Conservation (phyloP, 2,329 filamentous ascomycete genomes). For the Leptographium galeiforme region DNA sequence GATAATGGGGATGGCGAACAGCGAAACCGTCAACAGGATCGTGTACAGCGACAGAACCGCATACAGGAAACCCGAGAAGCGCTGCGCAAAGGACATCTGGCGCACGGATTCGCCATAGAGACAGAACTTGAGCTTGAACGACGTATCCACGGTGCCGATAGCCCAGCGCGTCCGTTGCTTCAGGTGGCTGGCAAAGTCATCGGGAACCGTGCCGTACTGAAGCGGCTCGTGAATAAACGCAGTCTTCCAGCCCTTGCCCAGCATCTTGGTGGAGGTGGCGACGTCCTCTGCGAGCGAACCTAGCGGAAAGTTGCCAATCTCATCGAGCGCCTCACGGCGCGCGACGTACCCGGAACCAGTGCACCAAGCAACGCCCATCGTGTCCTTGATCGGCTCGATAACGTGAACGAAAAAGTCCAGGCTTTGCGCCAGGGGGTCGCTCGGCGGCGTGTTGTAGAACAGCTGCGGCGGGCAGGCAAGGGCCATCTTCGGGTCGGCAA, state of each 20-base stretch:
- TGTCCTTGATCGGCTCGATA: constrained; percentile 33
- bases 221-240: constrained; percentile 44
- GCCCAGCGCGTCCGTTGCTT: constrained; percentile 43
- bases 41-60: constrained; percentile 41
- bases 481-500: constrained; percentile 40
- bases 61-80: constrained; percentile 44
- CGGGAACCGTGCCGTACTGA: constrained; percentile 45
- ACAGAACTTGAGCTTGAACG: constrained; percentile 45
- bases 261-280: constrained; percentile 41
- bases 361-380: constrained; percentile 42
- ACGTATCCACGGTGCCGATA: constrained; percentile 42
- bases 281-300: constrained; percentile 49
- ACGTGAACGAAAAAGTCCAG: constrained; percentile 44
- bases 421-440: constrained; percentile 43
- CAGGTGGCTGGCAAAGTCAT: constrained; percentile 38
- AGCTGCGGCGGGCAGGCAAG: constrained; percentile 45
- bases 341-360: constrained; percentile 49
- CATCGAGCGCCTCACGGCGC: constrained; percentile 41
- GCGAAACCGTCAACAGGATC: constrained; percentile 22
- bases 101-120: constrained; percentile 36
- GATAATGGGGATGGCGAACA: constrained; percentile 46
- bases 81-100: constrained; percentile 40
- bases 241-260: constrained; percentile 47
- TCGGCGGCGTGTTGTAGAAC: constrained; percentile 47
- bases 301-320: constrained; percentile 47